Evolutionary conservation across 208 protist genomes (phyloP), one percentile per base, ranked within the genome.

Genomic region (Dictyostelium gargantuum): DNA sequence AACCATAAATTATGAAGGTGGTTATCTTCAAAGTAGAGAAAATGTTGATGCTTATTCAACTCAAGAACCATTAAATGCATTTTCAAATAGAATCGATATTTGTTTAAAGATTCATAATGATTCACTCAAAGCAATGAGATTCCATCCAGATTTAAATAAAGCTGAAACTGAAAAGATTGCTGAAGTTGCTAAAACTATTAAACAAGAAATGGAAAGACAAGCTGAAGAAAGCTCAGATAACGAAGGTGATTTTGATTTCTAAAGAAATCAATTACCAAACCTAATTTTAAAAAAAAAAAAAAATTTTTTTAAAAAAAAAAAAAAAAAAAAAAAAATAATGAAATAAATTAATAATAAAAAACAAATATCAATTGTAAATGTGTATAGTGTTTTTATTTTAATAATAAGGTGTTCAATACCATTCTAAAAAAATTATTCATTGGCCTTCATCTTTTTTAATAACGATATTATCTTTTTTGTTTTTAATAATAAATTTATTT

Each of bases 101-200:
- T 98, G 99, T 77, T 97, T 99, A 63, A 96, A 97, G 32, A 97
- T 98, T 19, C 97, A 99, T 96, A 98, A 99, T 94, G 98, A 99
- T 13, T 96, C 97, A 17, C 46, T 93, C 1, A 85, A 93, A 42
- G 91, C 91, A 1, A 93, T 93, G 91, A 75, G 91, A 63, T 93
- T 93, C 80, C 74, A 81, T 54, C 82, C 80, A 66, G 91, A 93
- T 52, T 15, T 85, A 13, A 81, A 86, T 44, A 80, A 76, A 48
- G 76, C 80, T 3, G 75, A 80, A 58, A 92, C 74, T 48, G 58
- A 82, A 70, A 81, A 92, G n/a, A 84, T 81, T 48, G 85, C 85
- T 40, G 76, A 92, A 46, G 85, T 63, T 0, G 63, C 81, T 3
- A 86, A 86, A 63, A 77, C 42, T 5, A 86, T 86, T 26, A 86